phyloP scores from a whole-genome alignment of 1,284 basidiomycete genomes.

The Cryptococcus sp. region DNA sequence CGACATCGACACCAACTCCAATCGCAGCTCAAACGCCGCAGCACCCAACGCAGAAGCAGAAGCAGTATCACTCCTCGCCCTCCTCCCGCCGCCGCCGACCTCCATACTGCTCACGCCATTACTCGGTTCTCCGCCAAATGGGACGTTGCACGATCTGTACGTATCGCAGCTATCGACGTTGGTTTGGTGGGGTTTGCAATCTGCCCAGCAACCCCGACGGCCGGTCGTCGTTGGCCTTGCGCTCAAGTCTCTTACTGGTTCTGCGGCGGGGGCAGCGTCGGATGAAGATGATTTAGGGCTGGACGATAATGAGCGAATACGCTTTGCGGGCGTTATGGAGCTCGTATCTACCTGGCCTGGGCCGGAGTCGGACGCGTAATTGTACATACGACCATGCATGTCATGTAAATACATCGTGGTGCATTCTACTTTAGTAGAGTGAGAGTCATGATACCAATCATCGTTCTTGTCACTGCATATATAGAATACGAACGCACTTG shows the following conservation, averaged over 20 bases:
- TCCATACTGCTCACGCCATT: conserved; percentile 73
- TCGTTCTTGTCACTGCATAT: background rate
- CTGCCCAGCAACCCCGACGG: conserved; percentile 37
- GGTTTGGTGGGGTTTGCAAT: conserved; percentile 65
- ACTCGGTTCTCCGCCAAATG: conserved; percentile 65
- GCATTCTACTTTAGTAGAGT: too few species aligned
- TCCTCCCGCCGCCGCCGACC: conserved; percentile 68
- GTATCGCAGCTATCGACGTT: conserved; percentile 82
- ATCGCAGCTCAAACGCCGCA: conserved; percentile 68
- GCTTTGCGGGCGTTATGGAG: conserved; percentile 69
- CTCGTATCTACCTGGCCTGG: conserved; percentile 60
- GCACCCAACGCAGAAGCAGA: conserved; percentile 59
- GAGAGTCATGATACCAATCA: too few species aligned
- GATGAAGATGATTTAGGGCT: conserved; percentile 33
- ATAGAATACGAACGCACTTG: too few species aligned
- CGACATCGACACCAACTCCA: conserved; percentile 59
- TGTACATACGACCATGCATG: too few species aligned
- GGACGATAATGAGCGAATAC: conserved; percentile 57
- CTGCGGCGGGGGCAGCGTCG: conserved; percentile 38
- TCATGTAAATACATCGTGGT: too few species aligned
- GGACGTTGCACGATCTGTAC: conserved; percentile 77
- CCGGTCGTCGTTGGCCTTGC: conserved; percentile 49
- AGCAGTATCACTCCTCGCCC: conserved; percentile 49
- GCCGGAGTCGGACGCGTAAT: conserved; percentile 7
- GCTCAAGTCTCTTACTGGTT: conserved; percentile 56